Evolutionary conservation across 1,139 yeast species (phyloP), one percentile per base, ranked within the genome.

Genomic region (Kodamaea plutei): DNA sequence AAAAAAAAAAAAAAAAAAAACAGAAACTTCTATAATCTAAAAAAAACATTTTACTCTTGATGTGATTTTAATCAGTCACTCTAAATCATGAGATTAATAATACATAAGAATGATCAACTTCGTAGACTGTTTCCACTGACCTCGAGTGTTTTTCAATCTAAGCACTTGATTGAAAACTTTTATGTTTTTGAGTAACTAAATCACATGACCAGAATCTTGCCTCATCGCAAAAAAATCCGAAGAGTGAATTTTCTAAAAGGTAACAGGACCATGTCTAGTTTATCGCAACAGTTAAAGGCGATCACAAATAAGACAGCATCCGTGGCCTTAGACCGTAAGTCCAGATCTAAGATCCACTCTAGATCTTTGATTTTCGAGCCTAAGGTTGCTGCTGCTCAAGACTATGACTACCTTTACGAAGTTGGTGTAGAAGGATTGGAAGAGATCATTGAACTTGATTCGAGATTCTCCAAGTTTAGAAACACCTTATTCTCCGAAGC

Each of bases 381-480:
- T 7, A 79, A 82, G 50, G 79, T 77, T 36, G 98, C 99, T 15
- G 84, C 95, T 8, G 74, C 89, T 22, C 98, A 93, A 62, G 98
- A 93, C 55, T 88, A 76, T 51, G 96, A 88, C 49, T 69, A 81
- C 33, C 78, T 91, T 39, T 84, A 73, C 52, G 75, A 79, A 34
- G 73, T 77, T 35, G 84, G 93, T 3, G 48, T 73, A 6, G 93
- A 83, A 39, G 96, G 95, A 0, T 69, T 88, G 31, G 77, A 76
- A 23, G 93, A 85, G 44, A 66, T 91, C 31, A 73, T 73, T 30
- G 62, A 70, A 11, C 58, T 89, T 14, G 96, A 91, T 48, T 68
- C 75, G n/a, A 71, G 91, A 36, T 89, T 91, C 52, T 53, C 64
- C 6, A 73, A 73, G 40, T 91, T 91, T 54, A 73, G 71, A 43